Base-by-base conservation (phyloP, 2,329 filamentous ascomycete species). In the Monosporascus cannonballus region DNA sequence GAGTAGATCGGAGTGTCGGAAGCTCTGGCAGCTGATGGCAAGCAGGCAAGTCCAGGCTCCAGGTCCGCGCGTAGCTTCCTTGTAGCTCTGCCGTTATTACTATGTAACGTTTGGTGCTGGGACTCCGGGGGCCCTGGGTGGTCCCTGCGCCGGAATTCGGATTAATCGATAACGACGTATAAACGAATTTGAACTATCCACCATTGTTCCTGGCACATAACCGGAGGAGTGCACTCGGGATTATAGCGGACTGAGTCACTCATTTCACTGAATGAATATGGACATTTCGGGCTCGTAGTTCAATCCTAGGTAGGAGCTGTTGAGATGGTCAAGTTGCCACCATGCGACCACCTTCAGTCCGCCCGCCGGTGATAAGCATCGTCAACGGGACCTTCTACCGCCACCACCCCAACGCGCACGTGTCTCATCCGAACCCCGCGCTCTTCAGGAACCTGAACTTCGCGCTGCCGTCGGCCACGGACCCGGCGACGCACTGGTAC, bases 301-400 rank as follows among this genome's bases (percentile, higher is more conserved):
- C n/a, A 4, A 20, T 20, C 9, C 2, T 20, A 42, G 39, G 39
- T 20, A 25, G 47, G 51, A 25, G 5, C n/a, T 24, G 48, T 20
- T 58, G 52, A 46, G 34, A 59, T 60, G 52, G 4, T 53, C 53
- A 55, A 60, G 59, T 64, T 56, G 58, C 53, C 57, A 69, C 64
- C 57, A 77, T 74, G 69, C 67, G 65, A 36, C 60, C 69, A 38
- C 57, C 70, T 17, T 58, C 64, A 18, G 60, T 67, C 54, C 71
- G 71, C 53, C 70, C 73, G 22, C 85, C 87, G 41, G 77, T 92
- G 54, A 80, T 96, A 57, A 77, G 77, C 62, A 91, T 96, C 64
- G 67, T 79, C 63, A 85, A 91, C 73, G 91, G 82, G 69, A 93
- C 89, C 1, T 95, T 96, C 70, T 95, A 93, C 72, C 83, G 85